These are phyloP conservation scores for Protomyces arabidopsidicola DNA, from an alignment of 1,139 yeast genomes.

Conservation along the genomic window DNA sequence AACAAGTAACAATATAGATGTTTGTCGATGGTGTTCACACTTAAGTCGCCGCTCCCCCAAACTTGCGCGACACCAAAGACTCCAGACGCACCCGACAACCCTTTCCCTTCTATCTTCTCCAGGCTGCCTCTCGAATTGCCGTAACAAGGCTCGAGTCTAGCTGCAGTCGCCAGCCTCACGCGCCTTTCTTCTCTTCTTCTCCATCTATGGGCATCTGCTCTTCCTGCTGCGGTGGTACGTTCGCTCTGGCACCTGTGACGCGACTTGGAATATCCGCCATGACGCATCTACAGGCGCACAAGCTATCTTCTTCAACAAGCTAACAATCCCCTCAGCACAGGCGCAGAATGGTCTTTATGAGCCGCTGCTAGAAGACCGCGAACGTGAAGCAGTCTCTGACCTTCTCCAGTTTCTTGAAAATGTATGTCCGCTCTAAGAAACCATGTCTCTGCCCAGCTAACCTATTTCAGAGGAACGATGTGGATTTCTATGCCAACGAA, in stretches of 20 bases:
- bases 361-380: constrained; percentile 72
- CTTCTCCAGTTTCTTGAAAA: constrained; percentile 84
- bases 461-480: constrained; percentile 51
- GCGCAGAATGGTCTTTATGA: constrained; percentile 52
- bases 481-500: constrained; percentile 72
- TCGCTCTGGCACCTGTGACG: too few species aligned
- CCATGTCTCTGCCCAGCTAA: neutral
- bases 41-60: too few species aligned
- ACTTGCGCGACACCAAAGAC: too few species aligned
- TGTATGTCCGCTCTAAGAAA: constrained; percentile 39
- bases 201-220: constrained; percentile 18
- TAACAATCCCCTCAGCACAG: constrained; percentile 28
- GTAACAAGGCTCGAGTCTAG: too few species aligned
- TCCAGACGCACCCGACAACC: too few species aligned
- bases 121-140: too few species aligned
- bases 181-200: neutral
- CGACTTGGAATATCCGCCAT: too few species aligned
- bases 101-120: too few species aligned
- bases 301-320: neutral
- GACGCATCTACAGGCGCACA: too few species aligned
- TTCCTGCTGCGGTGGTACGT: constrained; percentile 22
- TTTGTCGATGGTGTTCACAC: too few species aligned
- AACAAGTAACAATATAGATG: too few species aligned
- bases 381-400: constrained; percentile 91
- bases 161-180: neutral